phyloP scores from a whole-genome alignment of 1,139 yeast species.

The Debaryomycetaceae sp. region DNA sequence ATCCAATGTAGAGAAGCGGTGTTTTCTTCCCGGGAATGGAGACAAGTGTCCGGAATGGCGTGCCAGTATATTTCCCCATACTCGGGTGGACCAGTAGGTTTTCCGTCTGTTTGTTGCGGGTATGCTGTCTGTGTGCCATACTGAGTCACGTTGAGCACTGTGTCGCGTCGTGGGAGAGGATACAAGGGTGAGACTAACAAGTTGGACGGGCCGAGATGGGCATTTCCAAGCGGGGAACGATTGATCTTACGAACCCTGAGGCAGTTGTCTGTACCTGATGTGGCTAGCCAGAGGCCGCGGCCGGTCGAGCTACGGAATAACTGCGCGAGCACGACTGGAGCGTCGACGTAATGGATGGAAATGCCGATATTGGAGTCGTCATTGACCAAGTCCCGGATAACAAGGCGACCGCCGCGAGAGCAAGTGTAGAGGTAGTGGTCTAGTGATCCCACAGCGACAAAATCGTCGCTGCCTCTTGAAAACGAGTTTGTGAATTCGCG shows the following conservation, averaged over 20 bases:
- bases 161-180: too few relatives aligned
- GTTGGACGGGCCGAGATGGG: too few relatives aligned
- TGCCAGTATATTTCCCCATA: constrained; percentile 2
- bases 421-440: constrained; percentile 29
- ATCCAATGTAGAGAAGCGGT: too few relatives aligned
- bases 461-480: constrained; percentile 12
- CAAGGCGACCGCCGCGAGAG: constrained; percentile 32
- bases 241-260: constrained; percentile 19
- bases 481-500: constrained; percentile 22
- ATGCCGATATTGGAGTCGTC: constrained; percentile 27
- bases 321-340: constrained; percentile 26
- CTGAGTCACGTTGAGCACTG: too few relatives aligned
- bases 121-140: too few relatives aligned
- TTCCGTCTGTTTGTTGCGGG: too few relatives aligned
- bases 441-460: constrained; percentile 21
- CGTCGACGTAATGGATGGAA: constrained; percentile 18
- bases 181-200: too few relatives aligned
- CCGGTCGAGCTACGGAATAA: constrained; percentile 6
- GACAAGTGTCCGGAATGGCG: neutral
- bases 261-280: constrained; percentile 39
- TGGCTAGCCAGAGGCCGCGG: constrained; percentile 13
- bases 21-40: too few relatives aligned
- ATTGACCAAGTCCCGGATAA: constrained; percentile 32
- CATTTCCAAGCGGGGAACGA: neutral
- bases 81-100: constrained; percentile 3